Evolutionary conservation across 768 basidiomycete species (phyloP).

Genomic region (Gautieria morchelliformis): DNA sequence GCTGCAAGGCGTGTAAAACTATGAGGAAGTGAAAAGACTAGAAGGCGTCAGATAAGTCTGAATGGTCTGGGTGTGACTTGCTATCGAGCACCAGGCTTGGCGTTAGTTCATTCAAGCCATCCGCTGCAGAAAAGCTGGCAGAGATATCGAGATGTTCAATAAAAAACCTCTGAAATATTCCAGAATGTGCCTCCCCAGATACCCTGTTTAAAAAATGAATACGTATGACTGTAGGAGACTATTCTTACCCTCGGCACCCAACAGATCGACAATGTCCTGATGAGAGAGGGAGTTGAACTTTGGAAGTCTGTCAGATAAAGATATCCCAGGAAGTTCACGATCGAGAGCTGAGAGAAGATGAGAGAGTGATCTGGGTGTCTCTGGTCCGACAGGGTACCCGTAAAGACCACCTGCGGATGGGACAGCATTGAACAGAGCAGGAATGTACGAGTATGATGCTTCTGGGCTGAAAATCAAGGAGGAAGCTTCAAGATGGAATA

Average conservation of each 20-base stretch:
- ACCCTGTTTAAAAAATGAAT: background rate
- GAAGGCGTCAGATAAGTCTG: background rate
- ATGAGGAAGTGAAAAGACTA: slow-evolving; percentile 42
- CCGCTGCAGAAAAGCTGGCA: background rate
- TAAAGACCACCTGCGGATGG: slow-evolving; percentile 29
- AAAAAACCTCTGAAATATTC: background rate
- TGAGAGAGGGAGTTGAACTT: slow-evolving; percentile 24
- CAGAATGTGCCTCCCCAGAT: background rate
- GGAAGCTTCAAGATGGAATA: background rate
- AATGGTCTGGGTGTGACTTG: background rate
- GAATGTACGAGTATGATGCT: background rate
- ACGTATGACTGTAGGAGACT: background rate
- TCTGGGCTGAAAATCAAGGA: background rate
- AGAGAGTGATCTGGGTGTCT: slow-evolving; percentile 30
- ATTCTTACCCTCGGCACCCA: slow-evolving; percentile 6
- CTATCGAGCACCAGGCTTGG: background rate
- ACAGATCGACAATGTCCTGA: slow-evolving; percentile 32
- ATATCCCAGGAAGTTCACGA: slow-evolving; percentile 36
- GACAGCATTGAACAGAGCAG: background rate
- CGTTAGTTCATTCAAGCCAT: background rate
- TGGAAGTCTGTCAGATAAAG: slow-evolving; percentile 33
- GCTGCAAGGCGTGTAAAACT: slow-evolving; percentile 41
- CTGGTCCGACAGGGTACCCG: slow-evolving; percentile 31
- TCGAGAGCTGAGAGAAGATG: slow-evolving; percentile 31
- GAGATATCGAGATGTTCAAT: background rate